Conservation (phyloP, 306 rosid genomes). For the Casuarina glauca region DNA sequence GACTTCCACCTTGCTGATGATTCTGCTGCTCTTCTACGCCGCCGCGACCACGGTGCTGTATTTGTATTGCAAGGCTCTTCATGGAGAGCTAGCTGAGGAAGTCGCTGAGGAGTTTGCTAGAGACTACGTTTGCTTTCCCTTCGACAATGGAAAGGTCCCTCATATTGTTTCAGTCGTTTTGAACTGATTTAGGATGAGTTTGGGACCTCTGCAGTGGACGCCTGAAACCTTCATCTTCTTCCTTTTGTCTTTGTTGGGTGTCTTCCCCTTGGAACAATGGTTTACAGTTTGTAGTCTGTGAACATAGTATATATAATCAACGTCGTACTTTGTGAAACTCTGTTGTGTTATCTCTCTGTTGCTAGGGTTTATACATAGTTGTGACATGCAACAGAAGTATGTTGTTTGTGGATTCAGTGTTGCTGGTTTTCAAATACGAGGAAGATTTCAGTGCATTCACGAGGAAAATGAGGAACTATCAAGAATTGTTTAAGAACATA, state of each 20-base stretch:
- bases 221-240: neutral
- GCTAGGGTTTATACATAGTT: no score
- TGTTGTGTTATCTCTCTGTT: no score
- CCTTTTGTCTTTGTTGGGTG: neutral
- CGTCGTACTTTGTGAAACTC: neutral
- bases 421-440: no score
- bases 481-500: no score
- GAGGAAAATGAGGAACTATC: no score
- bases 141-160: conserved; percentile 67
- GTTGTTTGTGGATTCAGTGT: no score
- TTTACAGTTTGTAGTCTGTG: neutral
- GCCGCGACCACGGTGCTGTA: conserved; percentile 53
- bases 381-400: no score
- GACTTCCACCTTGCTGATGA: conserved; percentile 42
- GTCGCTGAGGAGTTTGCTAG: conserved; percentile 56
- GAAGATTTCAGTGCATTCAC: no score
- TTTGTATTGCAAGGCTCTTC: conserved; percentile 46
- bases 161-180: conserved; percentile 62
- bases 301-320: neutral
- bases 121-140: conserved; percentile 60
- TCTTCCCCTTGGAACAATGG: neutral
- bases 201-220: conserved; percentile 12
- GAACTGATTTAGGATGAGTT: conserved; percentile 25
- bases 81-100: conserved; percentile 43
- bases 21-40: conserved; percentile 45